A percentile compares a stretch with the other conserved stretches of the same genome.
phyloP scores from a whole-genome alignment of 768 basidiomycete species.

The Psilocybe tampanensis region DNA sequence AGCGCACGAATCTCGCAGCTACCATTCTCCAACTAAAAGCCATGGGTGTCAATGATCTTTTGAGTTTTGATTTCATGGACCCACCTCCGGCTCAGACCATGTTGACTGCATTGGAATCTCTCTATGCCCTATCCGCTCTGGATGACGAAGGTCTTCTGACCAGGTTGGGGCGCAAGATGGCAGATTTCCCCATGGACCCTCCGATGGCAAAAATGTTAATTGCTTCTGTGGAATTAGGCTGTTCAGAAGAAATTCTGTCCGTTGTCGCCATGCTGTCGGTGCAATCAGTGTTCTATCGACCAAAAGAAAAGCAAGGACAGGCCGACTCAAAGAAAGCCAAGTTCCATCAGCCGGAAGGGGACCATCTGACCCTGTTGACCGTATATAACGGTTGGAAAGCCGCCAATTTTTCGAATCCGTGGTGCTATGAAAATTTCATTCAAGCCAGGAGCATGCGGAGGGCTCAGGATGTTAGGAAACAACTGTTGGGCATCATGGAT shows the following conservation, averaged over 20 bases:
- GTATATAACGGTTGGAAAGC: slow-evolving; percentile 99
- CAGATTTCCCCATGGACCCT: slow-evolving; percentile 99
- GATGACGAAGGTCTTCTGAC: slow-evolving; percentile 97
- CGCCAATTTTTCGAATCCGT: slow-evolving; percentile 95
- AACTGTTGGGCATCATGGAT: slow-evolving; percentile 98
- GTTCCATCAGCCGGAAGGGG: slow-evolving; percentile 98
- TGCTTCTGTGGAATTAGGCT: slow-evolving; percentile 94
- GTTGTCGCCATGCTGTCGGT: slow-evolving; percentile 98
- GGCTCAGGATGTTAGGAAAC: slow-evolving; percentile 97
- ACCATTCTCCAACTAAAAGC: slow-evolving; percentile 97
- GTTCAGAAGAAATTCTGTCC: slow-evolving; percentile 96
- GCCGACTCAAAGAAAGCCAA: slow-evolving; percentile 99
- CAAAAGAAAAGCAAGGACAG: slow-evolving; percentile 99
- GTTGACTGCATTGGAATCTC: slow-evolving; percentile 91
- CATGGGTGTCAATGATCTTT: slow-evolving; percentile 97
- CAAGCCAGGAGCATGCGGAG: slow-evolving; percentile 97
- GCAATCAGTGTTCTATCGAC: slow-evolving; percentile 95
- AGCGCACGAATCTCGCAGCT: slow-evolving; percentile 88
- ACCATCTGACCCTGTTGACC: slow-evolving; percentile 87
- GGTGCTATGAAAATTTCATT: slow-evolving; percentile 99
- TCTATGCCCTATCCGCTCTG: slow-evolving; percentile 94
- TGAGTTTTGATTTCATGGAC: slow-evolving; percentile 99
- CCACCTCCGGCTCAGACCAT: slow-evolving; percentile 96
- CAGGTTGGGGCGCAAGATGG: slow-evolving; percentile 96
- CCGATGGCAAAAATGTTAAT: slow-evolving; percentile 97